Percentiles rank a stretch among this genome's conserved stretches.
These are phyloP conservation scores for Aureobasidium mangrovei DNA, from an alignment of 2,329 filamentous ascomycete species.

Conservation along the genomic window DNA sequence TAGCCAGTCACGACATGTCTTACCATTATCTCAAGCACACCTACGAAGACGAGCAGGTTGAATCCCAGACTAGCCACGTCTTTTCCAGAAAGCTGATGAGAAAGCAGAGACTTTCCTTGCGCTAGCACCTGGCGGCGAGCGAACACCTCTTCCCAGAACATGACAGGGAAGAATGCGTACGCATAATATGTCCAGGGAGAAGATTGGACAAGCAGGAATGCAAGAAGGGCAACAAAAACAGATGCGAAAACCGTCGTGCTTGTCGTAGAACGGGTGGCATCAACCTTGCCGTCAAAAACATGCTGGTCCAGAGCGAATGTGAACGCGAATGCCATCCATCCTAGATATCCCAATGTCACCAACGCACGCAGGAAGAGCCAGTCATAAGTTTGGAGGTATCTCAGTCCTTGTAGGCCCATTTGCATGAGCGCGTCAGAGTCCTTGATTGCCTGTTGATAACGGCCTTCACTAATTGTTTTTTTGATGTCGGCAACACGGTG, in stretches of 20 bases:
- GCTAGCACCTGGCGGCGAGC: constrained; percentile 62
- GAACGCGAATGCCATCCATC: constrained; percentile 89
- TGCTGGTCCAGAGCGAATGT: constrained; percentile 84
- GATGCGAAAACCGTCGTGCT: constrained; percentile 65
- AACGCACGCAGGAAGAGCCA: constrained; percentile 90
- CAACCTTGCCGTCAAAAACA: constrained; percentile 63
- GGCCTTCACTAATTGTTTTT: constrained; percentile 54
- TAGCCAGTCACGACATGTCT: constrained; percentile 17
- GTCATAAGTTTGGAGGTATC: constrained; percentile 96
- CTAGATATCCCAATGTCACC: constrained; percentile 82
- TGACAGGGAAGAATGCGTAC: constrained; percentile 84
- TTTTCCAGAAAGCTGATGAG: constrained; percentile 55
- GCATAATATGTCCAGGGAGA: constrained; percentile 80
- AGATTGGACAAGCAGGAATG: constrained; percentile 68
- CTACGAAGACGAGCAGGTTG: constrained; percentile 60
- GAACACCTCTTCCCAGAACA: constrained; percentile 95
- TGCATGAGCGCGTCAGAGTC: constrained; percentile 70
- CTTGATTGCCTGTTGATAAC: constrained; percentile 68
- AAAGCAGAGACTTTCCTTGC: constrained; percentile 58
- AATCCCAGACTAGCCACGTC: constrained; percentile 52
- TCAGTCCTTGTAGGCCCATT: constrained; percentile 67
- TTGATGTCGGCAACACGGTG: constrained; percentile 60
- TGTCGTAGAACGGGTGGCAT: constrained; percentile 52
- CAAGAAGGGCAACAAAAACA: constrained; percentile 63
- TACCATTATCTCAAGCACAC: constrained; percentile 65